phyloP scores from a whole-genome alignment of 306 rosid species.

The Quercus aquifolioides region DNA sequence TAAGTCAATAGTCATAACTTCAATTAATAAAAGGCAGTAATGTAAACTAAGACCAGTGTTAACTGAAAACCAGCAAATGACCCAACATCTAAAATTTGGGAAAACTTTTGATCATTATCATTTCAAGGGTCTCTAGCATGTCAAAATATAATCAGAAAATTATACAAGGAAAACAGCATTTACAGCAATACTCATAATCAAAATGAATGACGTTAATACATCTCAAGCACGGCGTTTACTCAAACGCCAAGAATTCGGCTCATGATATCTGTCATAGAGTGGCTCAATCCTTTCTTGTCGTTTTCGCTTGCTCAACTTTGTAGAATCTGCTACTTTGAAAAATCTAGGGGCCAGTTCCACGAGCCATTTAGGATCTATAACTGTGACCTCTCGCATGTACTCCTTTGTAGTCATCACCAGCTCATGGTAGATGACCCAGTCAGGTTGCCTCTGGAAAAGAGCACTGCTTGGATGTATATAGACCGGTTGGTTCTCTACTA shows the following conservation, averaged over 20 bases:
- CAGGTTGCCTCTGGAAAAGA: slow-evolving; percentile 83
- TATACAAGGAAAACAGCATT: slow-evolving; percentile 14
- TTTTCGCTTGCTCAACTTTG: too few relatives aligned
- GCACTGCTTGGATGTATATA: slow-evolving; percentile 84
- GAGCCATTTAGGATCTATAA: slow-evolving; percentile 86
- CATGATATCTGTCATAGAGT: slow-evolving; percentile 77
- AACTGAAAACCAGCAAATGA: not conserved
- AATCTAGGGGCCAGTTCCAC: slow-evolving; percentile 82
- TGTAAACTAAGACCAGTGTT: not conserved
- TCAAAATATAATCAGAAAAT: not conserved
- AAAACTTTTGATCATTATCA: not conserved
- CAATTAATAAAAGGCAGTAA: not conserved
- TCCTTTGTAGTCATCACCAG: slow-evolving; percentile 34
- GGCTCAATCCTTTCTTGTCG: too few relatives aligned
- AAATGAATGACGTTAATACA: slow-evolving; percentile 6
- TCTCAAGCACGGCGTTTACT: slow-evolving; percentile 78
- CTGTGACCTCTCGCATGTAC: slow-evolving; percentile 85
- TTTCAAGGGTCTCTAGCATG: not conserved
- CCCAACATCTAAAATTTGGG: not conserved
- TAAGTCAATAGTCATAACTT: not conserved
- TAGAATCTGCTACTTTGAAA: slow-evolving; percentile 61
- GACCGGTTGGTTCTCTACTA: slow-evolving; percentile 83
- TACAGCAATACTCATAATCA: slow-evolving; percentile 4
- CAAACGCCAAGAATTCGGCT: slow-evolving; percentile 93
- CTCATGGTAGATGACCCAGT: slow-evolving; percentile 15